Base-by-base conservation (phyloP, 1,139 yeast genomes). In the Hyphopichia fennica region DNA sequence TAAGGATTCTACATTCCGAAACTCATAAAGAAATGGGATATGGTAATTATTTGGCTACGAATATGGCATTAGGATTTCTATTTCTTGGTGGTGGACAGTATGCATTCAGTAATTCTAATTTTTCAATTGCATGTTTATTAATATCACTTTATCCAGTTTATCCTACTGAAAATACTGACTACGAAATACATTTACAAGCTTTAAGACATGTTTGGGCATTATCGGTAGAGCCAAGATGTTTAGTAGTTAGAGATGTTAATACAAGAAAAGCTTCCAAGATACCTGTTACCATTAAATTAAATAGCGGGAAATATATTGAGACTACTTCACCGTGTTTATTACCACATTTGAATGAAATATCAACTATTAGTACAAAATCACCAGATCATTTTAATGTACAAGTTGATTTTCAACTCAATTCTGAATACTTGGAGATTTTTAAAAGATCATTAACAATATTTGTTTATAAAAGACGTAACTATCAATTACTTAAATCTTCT, bases 61-160 rank as follows among this genome's bases (percentile, higher is more conserved):
- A 87, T 54, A 77, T 88, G 70, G 88, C 96, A 0, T 64, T 93
- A 37, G 99, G 99, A 1, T 82, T 91, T 51, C 66, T 93, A 42
- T 91, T 93, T 56, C 64, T 93, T 35, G 96, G 97, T 0, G 95
- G 96, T 4, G 97, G 98, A 0, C 96, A 89, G 59, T 89, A 82
- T 63, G 93, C 96, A 0, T 79, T 93, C 48, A 75, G 79, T 27
- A 75, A 75, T 34, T 72, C 83, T 11, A 77, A 82, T 48, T 74
- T 89, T 53, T 82, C 87, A 6, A 71, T 86, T 46, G 96, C 95
- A 0, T 69, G 84, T n/a, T 69, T 89, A 46, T 71, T 90, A 1
- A 79, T 87, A 0, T 78, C 96, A 2, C 70, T 84, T 38, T 85
- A 87, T 48, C 96, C 97, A 0, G 74, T 86, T 5, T 82, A 82